Evolutionary conservation across 768 basidiomycete species (phyloP).

Genomic region (Trametes meyenii): DNA sequence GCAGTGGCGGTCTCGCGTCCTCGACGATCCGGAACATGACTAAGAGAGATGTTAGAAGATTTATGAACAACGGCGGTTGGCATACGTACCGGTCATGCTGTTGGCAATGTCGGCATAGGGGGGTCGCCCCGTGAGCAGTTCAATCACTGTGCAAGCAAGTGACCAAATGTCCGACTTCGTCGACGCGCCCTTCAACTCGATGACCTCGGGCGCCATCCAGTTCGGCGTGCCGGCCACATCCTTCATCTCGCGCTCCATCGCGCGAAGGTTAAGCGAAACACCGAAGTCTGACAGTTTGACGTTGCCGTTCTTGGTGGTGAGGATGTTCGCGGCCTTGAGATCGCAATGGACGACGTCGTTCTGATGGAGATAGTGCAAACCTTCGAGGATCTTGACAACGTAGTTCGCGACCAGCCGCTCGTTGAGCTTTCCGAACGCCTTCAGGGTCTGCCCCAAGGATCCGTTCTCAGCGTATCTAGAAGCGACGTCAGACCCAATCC

Average conservation of each 20-base stretch:
- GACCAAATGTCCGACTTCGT: slow-evolving; percentile 96
- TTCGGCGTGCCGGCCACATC: slow-evolving; percentile 95
- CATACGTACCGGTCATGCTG: slow-evolving; percentile 76
- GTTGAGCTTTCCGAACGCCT: slow-evolving; percentile 91
- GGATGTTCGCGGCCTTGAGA: slow-evolving; percentile 96
- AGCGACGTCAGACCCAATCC: slow-evolving; percentile 24
- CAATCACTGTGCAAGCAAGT: slow-evolving; percentile 91
- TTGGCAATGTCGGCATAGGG: slow-evolving; percentile 91
- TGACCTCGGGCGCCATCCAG: slow-evolving; percentile 99
- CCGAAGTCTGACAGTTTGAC: slow-evolving; percentile 98
- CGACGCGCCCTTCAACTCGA: slow-evolving; percentile 92
- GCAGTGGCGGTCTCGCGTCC: slow-evolving; percentile 86
- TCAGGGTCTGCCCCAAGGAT: slow-evolving; percentile 89
- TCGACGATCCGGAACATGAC: slow-evolving; percentile 99
- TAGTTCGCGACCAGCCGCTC: slow-evolving; percentile 91
- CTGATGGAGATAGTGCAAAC: slow-evolving; percentile 88
- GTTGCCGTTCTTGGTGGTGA: slow-evolving; percentile 98
- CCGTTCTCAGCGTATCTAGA: slow-evolving; percentile 94
- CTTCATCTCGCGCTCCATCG: slow-evolving; percentile 83
- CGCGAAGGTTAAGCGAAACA: slow-evolving; percentile 92
- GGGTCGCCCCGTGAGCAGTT: slow-evolving; percentile 89
- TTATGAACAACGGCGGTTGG: neutral
- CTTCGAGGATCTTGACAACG: slow-evolving; percentile 96
- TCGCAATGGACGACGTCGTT: slow-evolving; percentile 96
- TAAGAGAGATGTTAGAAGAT: slow-evolving; percentile 30